Evolutionary conservation across 192 early-diverging fungal species (phyloP), one percentile per base, ranked within the genome.

Genomic region (Mortierella claussenii): DNA sequence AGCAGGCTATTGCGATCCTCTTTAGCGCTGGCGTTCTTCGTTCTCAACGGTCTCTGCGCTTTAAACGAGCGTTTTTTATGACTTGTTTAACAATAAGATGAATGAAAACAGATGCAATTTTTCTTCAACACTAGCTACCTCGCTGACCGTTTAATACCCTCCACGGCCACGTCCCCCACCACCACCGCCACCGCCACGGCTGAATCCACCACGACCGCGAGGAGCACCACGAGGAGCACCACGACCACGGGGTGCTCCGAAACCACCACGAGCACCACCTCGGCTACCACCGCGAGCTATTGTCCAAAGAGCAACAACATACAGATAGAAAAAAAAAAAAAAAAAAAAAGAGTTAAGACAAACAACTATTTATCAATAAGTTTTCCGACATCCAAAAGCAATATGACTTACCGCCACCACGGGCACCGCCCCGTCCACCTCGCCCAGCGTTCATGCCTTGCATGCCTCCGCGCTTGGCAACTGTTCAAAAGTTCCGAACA

Each of bases 381-480:
- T 23, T 51, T 51, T 51, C n/a, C n/a, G n/a, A n/a, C n/a, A n/a
- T n/a, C n/a, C n/a, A n/a, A n/a, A 27, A 15, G 24, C 10, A 28
- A 42, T 33, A 12, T 21, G 13, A 65, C 47, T 67, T 57, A 54
- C 80, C 74, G 30, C 84, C 84, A 43, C 85, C 87, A 24, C 87
- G 80, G 34, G 81, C 80, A 42, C 78, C 87, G 82, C 89, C 70
- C 54, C 84, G 60, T 84, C 87, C 84, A 61, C 81, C 74, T 78
- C 89, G 84, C 81, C 88, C 73, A 49, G 86, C 82, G 68, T 80
- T 83, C 87, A 82, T 87, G 85, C 89, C 85, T 83, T 86, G 67
- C 55, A 81, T 70, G 64, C 85, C 85, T 43, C 82, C 83, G 32
- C 79, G 80, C 76, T 83, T 86, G 62, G 75, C 58, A 46, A 69